Base-by-base conservation (phyloP, 352 stramenopile genomes). In the Globisporangium rhizosaccharum region DNA sequence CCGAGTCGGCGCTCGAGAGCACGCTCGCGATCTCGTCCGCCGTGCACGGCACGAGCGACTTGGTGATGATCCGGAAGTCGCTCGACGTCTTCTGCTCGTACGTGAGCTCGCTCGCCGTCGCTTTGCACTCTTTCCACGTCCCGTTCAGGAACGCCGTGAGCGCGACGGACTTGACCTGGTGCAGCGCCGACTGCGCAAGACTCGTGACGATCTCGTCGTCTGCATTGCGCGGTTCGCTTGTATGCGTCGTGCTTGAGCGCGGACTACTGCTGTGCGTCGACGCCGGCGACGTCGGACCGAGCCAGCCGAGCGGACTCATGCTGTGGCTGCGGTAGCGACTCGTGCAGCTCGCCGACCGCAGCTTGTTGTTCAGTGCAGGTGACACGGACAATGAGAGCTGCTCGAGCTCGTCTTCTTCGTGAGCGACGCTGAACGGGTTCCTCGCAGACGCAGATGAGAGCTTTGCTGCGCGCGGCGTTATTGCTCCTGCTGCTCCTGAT, bases 21-120 rank as follows among this genome's bases (percentile, higher is more conserved):
- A 63, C 58, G 20, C 62, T 46, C 2, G 52, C 56, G 45, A 72
- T 15, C 51, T 72, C 66, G 45, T 58, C 45, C 20, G 57, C 58
- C 6, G 57, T 70, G 53, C 66, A 70, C 14, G 62, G 57, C 30
- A 72, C 23, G 30, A 65, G 53, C 11, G 49, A 51, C 54, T 61
- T 69, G 37, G 62, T 53, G 44, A 63, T 47, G 63, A 66, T 50
- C 11, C 52, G 36, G 61, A 66, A 70, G 42, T 57, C 56, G 30
- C 47, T 57, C 18, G 39, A 9, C 7, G 58, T 59, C 4, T 37
- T 49, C 18, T 54, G 53, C 48, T 70, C 63, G 18, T 48, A 63
- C 14, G 51, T 20, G 23, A 53, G 17, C 30, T 64, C 49, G 18
- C 12, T 65, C n/a, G 51, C 33, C 1, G 51, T 42, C 12, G 28